phyloP scores from a whole-genome alignment of 1,139 yeast genomes.

The Ogataea hybrid region DNA sequence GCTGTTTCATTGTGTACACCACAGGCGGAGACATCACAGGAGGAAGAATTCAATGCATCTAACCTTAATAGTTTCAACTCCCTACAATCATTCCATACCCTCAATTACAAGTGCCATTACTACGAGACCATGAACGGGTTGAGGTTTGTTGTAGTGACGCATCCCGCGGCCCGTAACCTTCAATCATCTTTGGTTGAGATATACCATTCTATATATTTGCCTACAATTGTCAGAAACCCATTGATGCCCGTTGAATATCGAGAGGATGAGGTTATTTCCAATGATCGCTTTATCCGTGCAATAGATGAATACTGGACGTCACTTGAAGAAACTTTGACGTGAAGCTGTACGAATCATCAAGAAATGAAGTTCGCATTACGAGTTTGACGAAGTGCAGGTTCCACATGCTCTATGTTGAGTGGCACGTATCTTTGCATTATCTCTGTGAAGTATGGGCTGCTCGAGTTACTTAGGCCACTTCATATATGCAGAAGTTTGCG shows the following conservation, averaged over 20 bases:
- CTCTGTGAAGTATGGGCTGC: neutral
- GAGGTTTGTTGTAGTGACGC: slow-evolving; percentile 73
- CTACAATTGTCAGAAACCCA: slow-evolving; percentile 66
- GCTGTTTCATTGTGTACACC: slow-evolving; percentile 38
- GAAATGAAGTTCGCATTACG: no score
- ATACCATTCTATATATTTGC: slow-evolving; percentile 65
- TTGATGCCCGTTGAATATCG: slow-evolving; percentile 53
- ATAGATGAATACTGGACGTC: slow-evolving; percentile 39
- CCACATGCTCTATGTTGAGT: neutral
- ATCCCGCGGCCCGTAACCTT: slow-evolving; percentile 59
- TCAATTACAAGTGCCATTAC: slow-evolving; percentile 74
- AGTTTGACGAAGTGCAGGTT: no score
- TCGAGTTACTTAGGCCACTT: neutral
- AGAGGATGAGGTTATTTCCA: slow-evolving; percentile 41
- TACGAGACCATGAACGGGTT: slow-evolving; percentile 78
- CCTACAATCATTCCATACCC: slow-evolving; percentile 39
- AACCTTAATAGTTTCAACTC: slow-evolving; percentile 20
- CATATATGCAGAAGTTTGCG: neutral
- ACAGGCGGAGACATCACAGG: neutral
- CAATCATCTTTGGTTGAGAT: slow-evolving; percentile 62
- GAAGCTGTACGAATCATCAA: neutral
- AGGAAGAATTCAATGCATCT: slow-evolving; percentile 10
- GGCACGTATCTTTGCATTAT: neutral
- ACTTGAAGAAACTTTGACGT: slow-evolving; percentile 24
- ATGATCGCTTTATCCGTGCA: slow-evolving; percentile 42